Evolutionary conservation across 164 flowering plant genomes (phyloP).

Genomic region (Chimonanthus praecox): DNA sequence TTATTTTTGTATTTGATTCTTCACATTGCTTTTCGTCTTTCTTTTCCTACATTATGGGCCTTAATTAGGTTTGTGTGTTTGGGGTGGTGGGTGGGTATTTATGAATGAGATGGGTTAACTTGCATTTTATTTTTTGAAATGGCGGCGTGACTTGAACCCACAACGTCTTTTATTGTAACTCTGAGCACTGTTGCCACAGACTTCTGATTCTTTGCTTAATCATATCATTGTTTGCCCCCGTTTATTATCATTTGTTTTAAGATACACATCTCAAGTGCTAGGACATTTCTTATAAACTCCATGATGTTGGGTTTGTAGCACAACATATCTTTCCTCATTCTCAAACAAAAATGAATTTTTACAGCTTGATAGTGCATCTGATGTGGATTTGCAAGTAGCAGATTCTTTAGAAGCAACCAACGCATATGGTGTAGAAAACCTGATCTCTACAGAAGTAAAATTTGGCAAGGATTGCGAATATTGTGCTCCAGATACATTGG

Average conservation of each 20-base stretch:
- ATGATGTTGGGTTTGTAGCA: background rate
- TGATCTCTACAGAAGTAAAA: constrained; percentile 13
- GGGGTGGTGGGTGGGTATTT: too few species aligned
- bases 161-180: too few species aligned
- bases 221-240: background rate
- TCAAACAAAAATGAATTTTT: constrained; percentile 29
- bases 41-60: too few species aligned
- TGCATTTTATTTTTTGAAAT: too few species aligned
- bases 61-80: too few species aligned
- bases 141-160: too few species aligned
- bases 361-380: constrained; percentile 49
- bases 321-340: background rate
- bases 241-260: background rate
- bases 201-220: background rate
- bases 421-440: constrained; percentile 18
- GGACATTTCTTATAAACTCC: background rate
- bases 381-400: constrained; percentile 12
- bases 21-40: too few species aligned
- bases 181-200: too few species aligned
- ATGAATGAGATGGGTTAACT: too few species aligned
- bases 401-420: constrained; percentile 11
- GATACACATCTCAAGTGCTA: background rate
- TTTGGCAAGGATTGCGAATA: constrained; percentile 18
- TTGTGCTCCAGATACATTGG: constrained; percentile 56
- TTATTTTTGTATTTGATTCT: too few species aligned